These are phyloP conservation scores for Mycosphaerella sp. DNA, from an alignment of 2,329 filamentous ascomycete genomes.

Conservation along the genomic window DNA sequence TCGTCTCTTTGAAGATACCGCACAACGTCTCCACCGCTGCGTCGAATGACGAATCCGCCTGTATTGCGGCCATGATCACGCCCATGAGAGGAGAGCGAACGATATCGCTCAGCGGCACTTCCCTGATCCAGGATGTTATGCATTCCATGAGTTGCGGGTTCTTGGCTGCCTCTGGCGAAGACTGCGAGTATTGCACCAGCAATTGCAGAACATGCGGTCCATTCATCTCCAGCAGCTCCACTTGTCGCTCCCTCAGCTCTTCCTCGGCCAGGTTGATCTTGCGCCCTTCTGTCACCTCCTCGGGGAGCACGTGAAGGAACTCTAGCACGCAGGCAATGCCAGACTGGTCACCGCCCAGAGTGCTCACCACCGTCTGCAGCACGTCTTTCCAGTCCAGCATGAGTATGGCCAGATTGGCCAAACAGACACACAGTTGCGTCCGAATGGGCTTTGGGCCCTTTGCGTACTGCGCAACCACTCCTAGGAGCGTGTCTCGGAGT, in stretches of 20 bases:
- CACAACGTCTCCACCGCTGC: conserved; percentile 89
- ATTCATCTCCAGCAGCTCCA: conserved; percentile 85
- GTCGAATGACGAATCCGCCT: conserved; percentile 71
- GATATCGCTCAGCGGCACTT: conserved; percentile 77
- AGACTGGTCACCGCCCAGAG: conserved; percentile 67
- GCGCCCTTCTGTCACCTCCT: conserved; percentile 98
- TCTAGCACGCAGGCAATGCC: conserved; percentile 86
- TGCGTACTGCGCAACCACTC: conserved; percentile 73
- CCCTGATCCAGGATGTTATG: conserved; percentile 92
- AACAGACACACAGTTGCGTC: conserved; percentile 88
- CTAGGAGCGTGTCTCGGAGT: conserved; percentile 76
- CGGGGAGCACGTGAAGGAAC: conserved; percentile 91
- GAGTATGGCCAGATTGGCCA: conserved; percentile 91
- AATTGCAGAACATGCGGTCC: conserved; percentile 79
- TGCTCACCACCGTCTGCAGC: conserved; percentile 68
- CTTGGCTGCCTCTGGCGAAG: conserved; percentile 77
- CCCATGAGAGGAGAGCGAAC: conserved; percentile 80
- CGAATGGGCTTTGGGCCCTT: conserved; percentile 69
- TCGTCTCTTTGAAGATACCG: conserved; percentile 83
- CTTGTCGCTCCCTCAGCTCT: conserved; percentile 77
- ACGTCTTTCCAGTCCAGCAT: conserved; percentile 96
- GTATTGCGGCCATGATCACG: conserved; percentile 69
- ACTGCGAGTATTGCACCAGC: conserved; percentile 83
- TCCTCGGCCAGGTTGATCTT: conserved; percentile 99
- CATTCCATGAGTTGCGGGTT: conserved; percentile 92